phyloP scores from a whole-genome alignment of 805 yeast species.

The Sugiyamaella floridensis region DNA sequence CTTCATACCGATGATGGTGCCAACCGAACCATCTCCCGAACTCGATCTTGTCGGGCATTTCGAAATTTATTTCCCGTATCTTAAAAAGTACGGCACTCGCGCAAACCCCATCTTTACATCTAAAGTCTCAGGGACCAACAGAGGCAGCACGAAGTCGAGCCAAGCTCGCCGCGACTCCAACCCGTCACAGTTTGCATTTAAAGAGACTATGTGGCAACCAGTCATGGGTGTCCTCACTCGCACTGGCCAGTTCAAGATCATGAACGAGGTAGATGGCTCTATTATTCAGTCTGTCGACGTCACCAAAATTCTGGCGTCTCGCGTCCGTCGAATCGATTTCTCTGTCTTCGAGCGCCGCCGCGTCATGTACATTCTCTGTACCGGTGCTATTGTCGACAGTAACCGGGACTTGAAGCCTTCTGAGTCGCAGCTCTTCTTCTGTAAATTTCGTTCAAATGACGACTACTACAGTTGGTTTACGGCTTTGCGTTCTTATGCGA shows the following conservation, averaged over 20 bases:
- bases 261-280: constrained; percentile 16
- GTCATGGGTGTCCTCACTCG: constrained; percentile 14
- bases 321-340: constrained; percentile 14
- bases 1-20: constrained; percentile 1
- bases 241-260: constrained; percentile 12
- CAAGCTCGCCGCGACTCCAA: neutral
- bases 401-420: neutral
- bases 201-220: constrained; percentile 14
- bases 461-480: constrained; percentile 31
- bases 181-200: constrained; percentile 8
- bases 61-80: constrained; percentile 16
- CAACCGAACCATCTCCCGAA: constrained; percentile 1
- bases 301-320: constrained; percentile 15
- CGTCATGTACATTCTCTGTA: constrained; percentile 14
- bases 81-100: neutral
- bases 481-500: constrained; percentile 22
- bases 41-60: constrained; percentile 16
- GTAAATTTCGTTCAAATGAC: constrained; percentile 19
- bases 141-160: neutral
- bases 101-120: constrained; percentile 6
- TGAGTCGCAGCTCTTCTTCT: constrained; percentile 14
- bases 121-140: neutral
- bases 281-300: constrained; percentile 15
- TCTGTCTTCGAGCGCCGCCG: constrained; percentile 15
- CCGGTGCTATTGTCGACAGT: constrained; percentile 4